Conservation (phyloP, 1,284 basidiomycete species). For the Ceratobasidium theobromae region DNA sequence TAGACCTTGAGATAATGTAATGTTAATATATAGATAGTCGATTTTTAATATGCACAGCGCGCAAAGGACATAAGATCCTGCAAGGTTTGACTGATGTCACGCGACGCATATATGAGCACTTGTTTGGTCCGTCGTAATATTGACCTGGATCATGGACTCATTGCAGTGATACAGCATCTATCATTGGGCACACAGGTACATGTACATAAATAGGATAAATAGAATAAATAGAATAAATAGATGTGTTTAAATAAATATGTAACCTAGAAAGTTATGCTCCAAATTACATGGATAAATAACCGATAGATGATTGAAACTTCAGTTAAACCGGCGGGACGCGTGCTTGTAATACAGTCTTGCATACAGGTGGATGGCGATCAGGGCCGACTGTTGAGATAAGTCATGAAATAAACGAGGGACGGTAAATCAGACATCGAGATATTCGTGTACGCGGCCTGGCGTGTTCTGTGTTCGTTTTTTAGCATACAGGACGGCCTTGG, state of each 20-base stretch:
- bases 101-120: neutral
- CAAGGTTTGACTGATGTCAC: no score
- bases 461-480: slow-evolving; percentile 6
- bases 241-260: no score
- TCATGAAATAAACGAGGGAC: slow-evolving; percentile 26
- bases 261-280: no score
- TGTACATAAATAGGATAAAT: neutral
- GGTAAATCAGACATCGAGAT: slow-evolving; percentile 24
- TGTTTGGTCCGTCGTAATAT: neutral
- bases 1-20: no score
- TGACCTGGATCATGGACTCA: neutral
- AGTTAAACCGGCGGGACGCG: neutral
- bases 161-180: neutral
- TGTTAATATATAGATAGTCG: no score
- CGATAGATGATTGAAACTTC: neutral
- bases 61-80: no score
- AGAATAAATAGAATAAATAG: neutral
- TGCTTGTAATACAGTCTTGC: neutral
- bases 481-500: neutral
- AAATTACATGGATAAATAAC: no score
- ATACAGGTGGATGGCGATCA: neutral
- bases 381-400: slow-evolving; percentile 16
- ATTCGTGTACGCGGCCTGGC: slow-evolving; percentile 22
- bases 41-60: no score
- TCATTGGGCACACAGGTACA: neutral